Evolutionary conservation across 208 protist genomes (phyloP), one percentile per base, ranked within the genome.

Genomic region (Trypanosoma scelopori): DNA sequence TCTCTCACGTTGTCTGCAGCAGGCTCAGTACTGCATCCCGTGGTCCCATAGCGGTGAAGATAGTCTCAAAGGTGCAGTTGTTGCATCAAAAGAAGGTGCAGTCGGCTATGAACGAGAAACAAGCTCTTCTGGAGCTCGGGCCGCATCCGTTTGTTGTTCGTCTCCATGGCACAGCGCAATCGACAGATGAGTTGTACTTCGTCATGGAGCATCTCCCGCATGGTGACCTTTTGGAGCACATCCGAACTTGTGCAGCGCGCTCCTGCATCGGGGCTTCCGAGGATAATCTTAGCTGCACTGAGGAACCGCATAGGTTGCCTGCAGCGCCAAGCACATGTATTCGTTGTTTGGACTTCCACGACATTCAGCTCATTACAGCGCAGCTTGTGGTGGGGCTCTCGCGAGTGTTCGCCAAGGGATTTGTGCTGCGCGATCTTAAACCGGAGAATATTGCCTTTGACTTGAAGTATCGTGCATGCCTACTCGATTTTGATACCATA

Each of bases 121-220:
- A 64, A 20, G 81, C 84, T 11, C 76, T 96, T 61, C 43, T 82
- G 28, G 69, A 64, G 5, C 64, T 97, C 20, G 75, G 42, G 11
- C 84, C 86, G 18, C 79, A 88, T 64, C 93, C 90, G 0, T 93
- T 88, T 75, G 78, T 97, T 30, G 75, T 46, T 5, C 81, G 89
- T n/a, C 76, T 97, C 43, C 87, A 88, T 72, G 85, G 89, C 63
- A 96, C 93, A n/a, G 68, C 71, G 5, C 93, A 97, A 71, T 89
- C 85, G 1, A 82, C 84, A 47, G 90, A 97, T 53, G 89, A 97
- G 69, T 75, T 97, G 23, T 97, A 94, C 76, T 96, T 90, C 65
- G 91, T 98, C 25, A 69, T 98, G 59, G 95, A 98, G 78, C 91
- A 82, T 53, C 82, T 98, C 1, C 89, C 95, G 41, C 79, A 97